Conservation (phyloP, 176 grass and related monocot genomes). For the Carex myosuroides region DNA sequence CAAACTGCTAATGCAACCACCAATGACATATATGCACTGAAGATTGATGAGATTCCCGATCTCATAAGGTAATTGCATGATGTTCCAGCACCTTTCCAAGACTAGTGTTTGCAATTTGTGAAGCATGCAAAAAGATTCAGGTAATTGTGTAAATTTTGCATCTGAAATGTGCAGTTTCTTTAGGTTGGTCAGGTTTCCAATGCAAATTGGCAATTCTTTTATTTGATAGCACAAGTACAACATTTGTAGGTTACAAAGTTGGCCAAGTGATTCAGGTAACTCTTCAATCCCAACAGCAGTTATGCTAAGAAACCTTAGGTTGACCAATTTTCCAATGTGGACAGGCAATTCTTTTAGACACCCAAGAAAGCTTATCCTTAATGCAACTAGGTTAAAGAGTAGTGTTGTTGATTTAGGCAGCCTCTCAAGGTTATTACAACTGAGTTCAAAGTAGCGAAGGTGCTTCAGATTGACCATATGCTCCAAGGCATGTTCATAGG, state of each 20-base stretch:
- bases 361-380: neutral
- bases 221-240: neutral
- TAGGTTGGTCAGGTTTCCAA: neutral
- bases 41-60: neutral
- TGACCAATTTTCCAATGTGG: slow-evolving; percentile 1
- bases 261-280: neutral
- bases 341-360: neutral
- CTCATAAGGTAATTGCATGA: neutral
- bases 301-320: neutral
- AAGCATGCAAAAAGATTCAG: neutral
- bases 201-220: neutral
- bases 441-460: neutral
- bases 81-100: neutral
- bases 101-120: neutral
- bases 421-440: neutral
- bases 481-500: neutral
- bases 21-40: neutral
- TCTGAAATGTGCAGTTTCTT: neutral
- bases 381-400: neutral
- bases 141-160: neutral
- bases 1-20: neutral
- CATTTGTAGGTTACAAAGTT: slow-evolving; percentile 34
- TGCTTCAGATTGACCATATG: neutral
- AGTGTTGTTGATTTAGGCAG: neutral
- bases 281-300: neutral